Evolutionary conservation across 306 rosid genomes (phyloP).

Genomic region (Cicer cuneatum): DNA sequence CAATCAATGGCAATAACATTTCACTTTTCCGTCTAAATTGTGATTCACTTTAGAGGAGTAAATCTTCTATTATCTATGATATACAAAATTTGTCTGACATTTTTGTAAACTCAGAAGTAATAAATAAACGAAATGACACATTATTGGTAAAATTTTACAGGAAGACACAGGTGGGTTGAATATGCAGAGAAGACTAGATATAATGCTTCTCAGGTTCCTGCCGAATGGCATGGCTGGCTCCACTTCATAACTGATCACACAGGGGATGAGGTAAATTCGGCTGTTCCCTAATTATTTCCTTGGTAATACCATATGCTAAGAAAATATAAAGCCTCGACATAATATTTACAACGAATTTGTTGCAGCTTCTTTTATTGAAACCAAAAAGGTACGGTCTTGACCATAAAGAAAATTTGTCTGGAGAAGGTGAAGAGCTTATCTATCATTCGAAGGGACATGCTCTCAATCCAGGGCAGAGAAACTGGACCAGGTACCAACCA

Average conservation of each 20-base stretch:
- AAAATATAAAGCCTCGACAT: conserved; percentile 19
- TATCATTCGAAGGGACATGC: conserved; percentile 98
- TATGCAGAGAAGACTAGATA: conserved; percentile 92
- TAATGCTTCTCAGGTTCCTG: conserved; percentile 97
- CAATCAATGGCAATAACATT: background rate
- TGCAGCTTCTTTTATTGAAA: conserved; percentile 88
- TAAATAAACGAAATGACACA: conserved; percentile 1
- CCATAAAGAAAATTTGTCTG: conserved; percentile 86
- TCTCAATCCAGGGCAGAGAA: conserved; percentile 89
- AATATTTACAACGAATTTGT: conserved; percentile 29
- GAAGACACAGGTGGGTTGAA: conserved; percentile 99
- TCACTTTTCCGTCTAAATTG: background rate
- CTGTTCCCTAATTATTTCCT: conserved; percentile 19
- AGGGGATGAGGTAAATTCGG: conserved; percentile 81
- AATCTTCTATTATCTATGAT: conserved; percentile 8
- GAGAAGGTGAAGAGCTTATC: conserved; percentile 86
- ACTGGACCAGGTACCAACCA: conserved; percentile 94
- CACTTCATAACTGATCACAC: conserved; percentile 92
- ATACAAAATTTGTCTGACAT: background rate
- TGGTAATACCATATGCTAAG: conserved; percentile 21
- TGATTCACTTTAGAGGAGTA: background rate
- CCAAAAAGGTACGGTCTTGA: conserved; percentile 86
- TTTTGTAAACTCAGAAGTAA: conserved; percentile 7
- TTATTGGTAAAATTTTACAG: conserved; percentile 52
- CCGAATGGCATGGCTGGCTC: conserved; percentile 99